Evolutionary conservation across 1,284 basidiomycete genomes (phyloP), one percentile per base, ranked within the genome.

Genomic region (Malassezia sympodialis): DNA sequence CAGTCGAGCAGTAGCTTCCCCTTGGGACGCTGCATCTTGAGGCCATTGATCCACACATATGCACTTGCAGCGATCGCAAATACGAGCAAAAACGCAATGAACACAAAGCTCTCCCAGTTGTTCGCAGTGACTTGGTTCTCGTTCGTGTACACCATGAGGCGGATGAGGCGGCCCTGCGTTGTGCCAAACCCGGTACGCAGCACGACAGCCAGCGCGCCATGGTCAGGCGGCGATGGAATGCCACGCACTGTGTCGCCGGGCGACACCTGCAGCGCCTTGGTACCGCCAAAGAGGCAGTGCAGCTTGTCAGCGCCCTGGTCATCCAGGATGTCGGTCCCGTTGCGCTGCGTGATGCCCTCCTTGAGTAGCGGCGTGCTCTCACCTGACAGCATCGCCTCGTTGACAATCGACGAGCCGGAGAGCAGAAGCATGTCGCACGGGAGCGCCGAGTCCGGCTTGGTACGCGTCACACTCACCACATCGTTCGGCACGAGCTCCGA

Each of bases 371-470:
- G 72, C 14, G 72, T 74, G 30, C 67, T 69, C 56, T 74, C 72
- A 53, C 72, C 72, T 30, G 65, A 68, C 28, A 74, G 68, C 72
- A 74, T 74, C 34, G 72, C 72, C 54, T 74, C 72, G 59, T 74
- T 73, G 47, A 73, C 67, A 40, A 74, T 74, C 14, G 66, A 59
- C 17, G 65, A 63, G 30, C 71, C 69, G 11, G 62, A 57, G 21
- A 67, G 54, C 15, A 74, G 63, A 14, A 74, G 49, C 8, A 74
- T 42, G 44, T 72, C 68, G 47, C 68, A 73, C 2, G 68, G 67
- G 6, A 66, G 63, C 24, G 70, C 72, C 32, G 68, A 70, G 52
- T 74, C 72, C 35, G 69, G 67, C 51, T 72, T 72, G 46, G 70
- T 71, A 14, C 71, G 69, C 23, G 64, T 62, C 48, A 73, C 63